These are phyloP conservation scores for Zymoseptoria pseudotritici DNA, from an alignment of 2,329 filamentous ascomycete species.

Conservation along the genomic window DNA sequence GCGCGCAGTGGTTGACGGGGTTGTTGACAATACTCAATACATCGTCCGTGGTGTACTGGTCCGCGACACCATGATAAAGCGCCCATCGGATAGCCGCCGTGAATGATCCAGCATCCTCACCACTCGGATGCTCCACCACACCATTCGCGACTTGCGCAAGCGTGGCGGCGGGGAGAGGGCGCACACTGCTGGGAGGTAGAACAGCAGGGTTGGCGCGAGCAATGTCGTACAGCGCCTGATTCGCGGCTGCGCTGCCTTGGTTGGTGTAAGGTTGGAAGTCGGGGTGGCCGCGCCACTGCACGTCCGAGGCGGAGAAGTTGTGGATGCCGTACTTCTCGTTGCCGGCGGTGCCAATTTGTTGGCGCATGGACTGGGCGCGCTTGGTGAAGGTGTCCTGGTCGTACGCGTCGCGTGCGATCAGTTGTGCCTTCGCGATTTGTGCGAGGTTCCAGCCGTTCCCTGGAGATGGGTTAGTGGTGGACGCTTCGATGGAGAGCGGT, in stretches of 20 bases:
- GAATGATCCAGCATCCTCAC: constrained; percentile 3
- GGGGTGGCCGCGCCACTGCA: background rate
- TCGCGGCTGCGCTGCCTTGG: background rate
- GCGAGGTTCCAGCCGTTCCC: background rate
- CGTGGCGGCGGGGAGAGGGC: background rate
- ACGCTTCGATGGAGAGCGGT: background rate
- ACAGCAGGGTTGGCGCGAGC: background rate
- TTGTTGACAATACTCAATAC: background rate
- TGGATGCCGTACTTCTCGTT: background rate
- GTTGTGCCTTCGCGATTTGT: background rate
- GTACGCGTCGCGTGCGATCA: background rate
- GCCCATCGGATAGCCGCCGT: constrained; percentile 1
- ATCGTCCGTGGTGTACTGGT: constrained; percentile 15
- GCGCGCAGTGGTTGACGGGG: background rate
- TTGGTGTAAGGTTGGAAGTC: background rate
- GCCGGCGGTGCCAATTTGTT: background rate
- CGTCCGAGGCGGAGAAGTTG: background rate
- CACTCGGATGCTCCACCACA: background rate
- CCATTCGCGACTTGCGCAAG: background rate
- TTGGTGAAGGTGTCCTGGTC: background rate
- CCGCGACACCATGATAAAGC: background rate
- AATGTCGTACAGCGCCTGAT: background rate
- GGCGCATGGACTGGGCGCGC: background rate
- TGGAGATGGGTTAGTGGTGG: background rate
- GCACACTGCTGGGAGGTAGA: background rate